phyloP scores from a whole-genome alignment of 2,329 filamentous ascomycete genomes.

The Diaporthe nobilis region DNA sequence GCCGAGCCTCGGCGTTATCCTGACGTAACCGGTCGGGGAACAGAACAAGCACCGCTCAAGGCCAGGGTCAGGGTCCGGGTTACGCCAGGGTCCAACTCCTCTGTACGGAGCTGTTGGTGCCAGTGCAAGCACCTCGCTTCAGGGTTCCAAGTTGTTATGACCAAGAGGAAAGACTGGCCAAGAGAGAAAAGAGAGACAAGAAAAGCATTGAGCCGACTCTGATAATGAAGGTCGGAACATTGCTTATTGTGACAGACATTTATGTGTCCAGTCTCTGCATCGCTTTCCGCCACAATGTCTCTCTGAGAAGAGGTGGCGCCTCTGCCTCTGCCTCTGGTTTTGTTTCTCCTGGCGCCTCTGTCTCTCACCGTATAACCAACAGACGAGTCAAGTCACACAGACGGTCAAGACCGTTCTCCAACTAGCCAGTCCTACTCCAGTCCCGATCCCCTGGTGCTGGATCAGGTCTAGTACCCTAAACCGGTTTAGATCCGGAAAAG shows the following conservation, averaged over 20 bases:
- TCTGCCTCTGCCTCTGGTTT: neutral
- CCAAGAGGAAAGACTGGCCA: neutral
- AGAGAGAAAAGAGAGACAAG: neutral
- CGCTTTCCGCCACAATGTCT: neutral
- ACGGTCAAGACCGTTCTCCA: neutral
- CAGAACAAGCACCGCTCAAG: conserved; percentile 13
- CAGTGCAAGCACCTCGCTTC: neutral
- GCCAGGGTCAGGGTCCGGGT: neutral
- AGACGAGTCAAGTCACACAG: conserved; percentile 12
- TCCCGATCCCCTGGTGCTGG: conserved; percentile 2
- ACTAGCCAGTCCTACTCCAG: neutral
- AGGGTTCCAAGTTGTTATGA: neutral
- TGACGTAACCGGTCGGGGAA: conserved; percentile 20
- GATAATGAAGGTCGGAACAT: neutral
- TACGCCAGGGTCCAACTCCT: neutral
- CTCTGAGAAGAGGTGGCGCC: neutral
- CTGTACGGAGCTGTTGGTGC: neutral
- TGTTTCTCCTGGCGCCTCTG: too few relatives aligned
- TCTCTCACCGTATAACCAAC: neutral
- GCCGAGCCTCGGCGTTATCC: conserved; percentile 26
- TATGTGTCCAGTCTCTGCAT: neutral
- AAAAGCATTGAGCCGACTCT: neutral
- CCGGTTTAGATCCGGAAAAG: neutral
- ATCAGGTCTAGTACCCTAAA: neutral
- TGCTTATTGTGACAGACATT: neutral